phyloP scores from a whole-genome alignment of 345 rosid species.

The Chamaenerion angustifolium region DNA sequence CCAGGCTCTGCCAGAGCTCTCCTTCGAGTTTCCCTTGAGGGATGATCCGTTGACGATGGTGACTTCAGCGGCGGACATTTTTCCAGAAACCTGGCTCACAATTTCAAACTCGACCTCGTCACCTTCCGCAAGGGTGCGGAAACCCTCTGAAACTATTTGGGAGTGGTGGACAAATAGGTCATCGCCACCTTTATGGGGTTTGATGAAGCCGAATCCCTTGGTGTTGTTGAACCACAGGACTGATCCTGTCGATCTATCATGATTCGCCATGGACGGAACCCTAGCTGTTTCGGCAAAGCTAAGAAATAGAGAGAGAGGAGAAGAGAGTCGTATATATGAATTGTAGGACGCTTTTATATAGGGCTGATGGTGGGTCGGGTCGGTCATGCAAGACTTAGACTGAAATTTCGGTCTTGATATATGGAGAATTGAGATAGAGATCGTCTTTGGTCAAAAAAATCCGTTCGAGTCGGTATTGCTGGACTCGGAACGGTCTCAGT shows the following conservation, averaged over 20 bases:
- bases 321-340: too few species aligned
- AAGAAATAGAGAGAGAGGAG: too few species aligned
- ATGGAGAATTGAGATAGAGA: too few species aligned
- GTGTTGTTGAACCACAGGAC: slow-evolving; percentile 46
- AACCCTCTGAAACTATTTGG: slow-evolving; percentile 49
- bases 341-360: too few species aligned
- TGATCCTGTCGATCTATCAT: slow-evolving; percentile 42
- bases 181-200: slow-evolving; percentile 51
- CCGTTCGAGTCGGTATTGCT: too few species aligned
- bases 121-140: slow-evolving; percentile 32
- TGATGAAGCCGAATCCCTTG: slow-evolving; percentile 68
- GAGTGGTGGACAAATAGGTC: slow-evolving; percentile 73
- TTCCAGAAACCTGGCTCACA: slow-evolving; percentile 20
- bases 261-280: slow-evolving; percentile 13
- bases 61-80: slow-evolving; percentile 34
- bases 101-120: slow-evolving; percentile 38
- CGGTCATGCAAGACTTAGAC: too few species aligned
- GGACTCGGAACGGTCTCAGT: too few species aligned
- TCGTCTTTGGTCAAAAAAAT: too few species aligned
- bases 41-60: slow-evolving; percentile 31
- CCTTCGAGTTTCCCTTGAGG: slow-evolving; percentile 18
- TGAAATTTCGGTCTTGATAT: too few species aligned
- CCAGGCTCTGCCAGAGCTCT: slow-evolving; percentile 19
- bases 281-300: too few species aligned
- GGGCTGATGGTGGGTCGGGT: too few species aligned